Evolutionary conservation across 768 basidiomycete genomes (phyloP), one percentile per base, ranked within the genome.

Genomic region (Paxillus ammoniavirescens): DNA sequence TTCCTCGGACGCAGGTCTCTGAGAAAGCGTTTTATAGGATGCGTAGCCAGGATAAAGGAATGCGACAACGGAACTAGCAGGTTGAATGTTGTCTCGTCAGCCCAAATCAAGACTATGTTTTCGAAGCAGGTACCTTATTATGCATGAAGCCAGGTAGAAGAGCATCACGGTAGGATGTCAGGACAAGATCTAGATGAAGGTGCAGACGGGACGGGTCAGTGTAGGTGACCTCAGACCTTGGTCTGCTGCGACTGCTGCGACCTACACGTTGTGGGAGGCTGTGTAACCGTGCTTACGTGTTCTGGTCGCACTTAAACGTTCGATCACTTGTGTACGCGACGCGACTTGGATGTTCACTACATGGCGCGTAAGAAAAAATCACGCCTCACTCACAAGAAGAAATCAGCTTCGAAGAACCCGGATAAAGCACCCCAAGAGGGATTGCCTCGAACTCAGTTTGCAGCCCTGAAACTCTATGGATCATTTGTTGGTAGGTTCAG

Each of bases 31-130:
- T 76, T 98, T 98, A 77, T 95, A 98, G n/a, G 92, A 94, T 30
- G 93, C 91, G 73, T 98, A 98, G 21, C 89, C 90, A 0, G 94
- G 94, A 69, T 98, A 96, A 38, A 95, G 80, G 71, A 93, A 95
- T 17, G 87, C 91, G 5, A 77, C 77, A 35, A 81, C 70, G n/a
- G 87, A 86, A 68, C 89, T 90, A 58, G 42, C 23, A 26, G 26
- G 23, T 6, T 3, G 23, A 51, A 43, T 41, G 40, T 23, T 37
- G 42, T 40, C 42, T 53, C 38, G 48, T 33, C 35, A 15, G 41
- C 28, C 12, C 40, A 42, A 40, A 15, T 3, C 17, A 38, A n/a
- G 78, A 80, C 82, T 81, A 6, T 13, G 8, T 58, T 3, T 4
- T 4, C 8, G 33, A 51, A 21, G 8, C 33, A 41, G 57, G 44